These are phyloP conservation scores for Guadua angustifolia DNA, from an alignment of 176 grass and related monocot genomes.

Conservation along the genomic window DNA sequence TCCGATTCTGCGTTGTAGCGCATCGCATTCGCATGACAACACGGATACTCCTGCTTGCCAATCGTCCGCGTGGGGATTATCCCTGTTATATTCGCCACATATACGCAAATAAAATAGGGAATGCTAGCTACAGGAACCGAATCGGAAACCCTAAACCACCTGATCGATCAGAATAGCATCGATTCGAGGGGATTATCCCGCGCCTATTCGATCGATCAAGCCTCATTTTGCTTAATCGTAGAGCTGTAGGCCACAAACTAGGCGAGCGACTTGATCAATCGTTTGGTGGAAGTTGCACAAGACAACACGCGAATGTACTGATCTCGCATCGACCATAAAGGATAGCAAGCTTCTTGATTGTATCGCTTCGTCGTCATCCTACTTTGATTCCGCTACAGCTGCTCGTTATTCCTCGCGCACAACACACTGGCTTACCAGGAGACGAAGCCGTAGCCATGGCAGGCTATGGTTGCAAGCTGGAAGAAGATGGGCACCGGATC, in stretches of 20 bases:
- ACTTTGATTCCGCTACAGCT: too few relatives aligned
- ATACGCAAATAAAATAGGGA: not conserved
- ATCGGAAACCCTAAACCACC: not conserved
- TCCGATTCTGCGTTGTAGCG: too few relatives aligned
- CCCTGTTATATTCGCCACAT: not conserved
- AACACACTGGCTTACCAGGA: too few relatives aligned
- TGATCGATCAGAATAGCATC: not conserved
- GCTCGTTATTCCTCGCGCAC: too few relatives aligned
- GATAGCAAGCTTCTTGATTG: not conserved
- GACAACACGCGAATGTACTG: not conserved
- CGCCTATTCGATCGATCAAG: not conserved
- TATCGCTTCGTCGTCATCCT: not conserved
- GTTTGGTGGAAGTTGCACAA: not conserved
- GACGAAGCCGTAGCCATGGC: too few relatives aligned
- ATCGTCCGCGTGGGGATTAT: not conserved
- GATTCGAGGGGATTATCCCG: not conserved
- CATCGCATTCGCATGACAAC: too few relatives aligned
- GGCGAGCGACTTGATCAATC: not conserved
- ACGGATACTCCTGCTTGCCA: too few relatives aligned
- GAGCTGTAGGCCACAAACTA: not conserved
- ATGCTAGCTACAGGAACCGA: not conserved
- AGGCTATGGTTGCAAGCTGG: too few relatives aligned
- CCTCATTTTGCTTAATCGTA: too few relatives aligned
- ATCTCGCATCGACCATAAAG: not conserved
- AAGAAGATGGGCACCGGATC: too few relatives aligned